Conservation (phyloP, 345 rosid genomes). For the Eucalyptus cloeziana region DNA sequence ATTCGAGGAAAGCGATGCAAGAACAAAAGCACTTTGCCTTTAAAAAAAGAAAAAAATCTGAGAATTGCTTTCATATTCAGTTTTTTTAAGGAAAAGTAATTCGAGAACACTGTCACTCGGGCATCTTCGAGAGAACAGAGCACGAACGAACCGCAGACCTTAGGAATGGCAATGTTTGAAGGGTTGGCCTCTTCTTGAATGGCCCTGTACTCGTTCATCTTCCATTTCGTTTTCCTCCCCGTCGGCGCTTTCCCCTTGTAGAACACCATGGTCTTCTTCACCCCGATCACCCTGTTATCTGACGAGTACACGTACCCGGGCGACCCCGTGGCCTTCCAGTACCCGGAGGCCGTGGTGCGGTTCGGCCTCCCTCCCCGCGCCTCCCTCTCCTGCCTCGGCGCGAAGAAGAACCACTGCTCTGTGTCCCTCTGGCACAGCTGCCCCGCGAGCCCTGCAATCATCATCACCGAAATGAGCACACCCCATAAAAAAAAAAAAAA, state of each 20-base stretch:
- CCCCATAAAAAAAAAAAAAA: neutral
- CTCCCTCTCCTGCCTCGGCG: slow-evolving; percentile 78
- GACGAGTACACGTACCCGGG: slow-evolving; percentile 74
- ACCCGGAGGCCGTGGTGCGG: slow-evolving; percentile 71
- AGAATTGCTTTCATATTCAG: neutral
- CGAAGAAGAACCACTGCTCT: slow-evolving; percentile 97
- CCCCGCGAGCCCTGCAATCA: slow-evolving; percentile 53
- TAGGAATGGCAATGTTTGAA: neutral
- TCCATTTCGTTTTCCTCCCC: slow-evolving; percentile 86
- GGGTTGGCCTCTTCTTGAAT: slow-evolving; percentile 20
- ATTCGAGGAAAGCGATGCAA: neutral
- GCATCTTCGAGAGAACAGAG: neutral
- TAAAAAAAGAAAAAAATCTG: neutral
- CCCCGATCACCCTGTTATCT: slow-evolving; percentile 52
- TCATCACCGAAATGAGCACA: neutral
- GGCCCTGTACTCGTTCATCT: slow-evolving; percentile 91
- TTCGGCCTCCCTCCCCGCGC: slow-evolving; percentile 77
- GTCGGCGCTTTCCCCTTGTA: slow-evolving; percentile 77
- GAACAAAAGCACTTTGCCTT: neutral
- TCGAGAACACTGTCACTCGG: neutral
- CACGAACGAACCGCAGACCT: neutral
- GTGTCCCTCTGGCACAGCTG: slow-evolving; percentile 43
- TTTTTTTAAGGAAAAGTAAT: neutral
- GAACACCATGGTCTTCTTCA: slow-evolving; percentile 94
- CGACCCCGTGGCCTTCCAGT: slow-evolving; percentile 98